These are phyloP conservation scores for Raphanus hybrid DNA, from an alignment of 441 rosid genomes.

Conservation along the genomic window DNA sequence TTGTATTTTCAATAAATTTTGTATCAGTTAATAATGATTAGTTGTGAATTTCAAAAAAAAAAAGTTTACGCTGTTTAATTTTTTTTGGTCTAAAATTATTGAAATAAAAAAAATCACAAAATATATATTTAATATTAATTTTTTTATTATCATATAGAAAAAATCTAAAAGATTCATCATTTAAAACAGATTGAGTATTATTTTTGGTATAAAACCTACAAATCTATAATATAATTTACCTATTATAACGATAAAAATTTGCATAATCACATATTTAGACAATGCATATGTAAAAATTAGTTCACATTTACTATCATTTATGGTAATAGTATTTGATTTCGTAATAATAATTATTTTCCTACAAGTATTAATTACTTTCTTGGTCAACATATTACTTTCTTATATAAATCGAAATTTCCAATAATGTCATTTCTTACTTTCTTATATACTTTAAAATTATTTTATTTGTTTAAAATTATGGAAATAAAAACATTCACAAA, in stretches of 20 bases:
- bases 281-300: not conserved
- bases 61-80: too few species aligned
- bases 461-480: too few species aligned
- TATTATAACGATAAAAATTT: not conserved
- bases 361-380: not conserved
- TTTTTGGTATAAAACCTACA: not conserved
- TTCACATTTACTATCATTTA: not conserved
- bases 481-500: too few species aligned
- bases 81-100: too few species aligned
- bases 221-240: not conserved
- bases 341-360: not conserved
- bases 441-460: too few species aligned
- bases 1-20: too few species aligned
- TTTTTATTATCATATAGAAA: too few species aligned
- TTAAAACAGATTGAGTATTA: not conserved
- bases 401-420: not conserved
- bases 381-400: not conserved
- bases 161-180: too few species aligned
- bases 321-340: not conserved
- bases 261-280: not conserved
- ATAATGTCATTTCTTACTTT: not conserved
- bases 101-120: too few species aligned
- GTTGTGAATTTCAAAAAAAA: too few species aligned
- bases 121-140: too few species aligned
- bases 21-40: too few species aligned